A percentile compares a stretch with the other conserved stretches of the same genome.
phyloP scores from a whole-genome alignment of 139 green algal genomes.

The Tetradesmus lagerheimii region DNA sequence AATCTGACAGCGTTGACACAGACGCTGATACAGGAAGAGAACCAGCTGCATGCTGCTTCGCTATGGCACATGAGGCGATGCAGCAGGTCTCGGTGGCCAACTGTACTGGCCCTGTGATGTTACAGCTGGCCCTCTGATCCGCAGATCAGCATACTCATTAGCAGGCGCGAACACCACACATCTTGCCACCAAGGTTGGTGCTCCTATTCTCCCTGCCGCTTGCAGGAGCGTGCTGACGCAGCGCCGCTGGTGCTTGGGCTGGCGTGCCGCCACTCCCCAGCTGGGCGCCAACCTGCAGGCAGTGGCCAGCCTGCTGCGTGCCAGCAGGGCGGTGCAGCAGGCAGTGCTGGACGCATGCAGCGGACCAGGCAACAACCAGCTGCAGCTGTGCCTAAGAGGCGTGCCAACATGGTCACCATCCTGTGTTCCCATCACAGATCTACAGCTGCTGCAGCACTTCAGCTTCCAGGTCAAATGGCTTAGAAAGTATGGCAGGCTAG shows the following conservation, averaged over 20 bases:
- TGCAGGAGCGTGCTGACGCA: not conserved
- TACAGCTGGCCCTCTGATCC: too few species aligned
- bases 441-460: not conserved
- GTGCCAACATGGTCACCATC: too few species aligned
- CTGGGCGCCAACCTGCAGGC: not conserved
- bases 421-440: too few species aligned
- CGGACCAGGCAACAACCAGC: not conserved
- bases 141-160: too few species aligned
- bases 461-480: not conserved
- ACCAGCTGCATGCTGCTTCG: too few species aligned
- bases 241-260: not conserved
- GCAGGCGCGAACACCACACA: too few species aligned
- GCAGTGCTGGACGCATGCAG: not conserved
- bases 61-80: too few species aligned
- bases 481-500: not conserved
- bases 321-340: not conserved
- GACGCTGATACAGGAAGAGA: too few species aligned
- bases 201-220: not conserved
- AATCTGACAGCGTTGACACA: too few species aligned
- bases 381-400: not conserved
- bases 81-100: too few species aligned
- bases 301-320: not conserved
- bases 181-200: too few species aligned
- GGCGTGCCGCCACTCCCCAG: not conserved
- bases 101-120: too few species aligned